phyloP scores from a whole-genome alignment of 2,329 filamentous ascomycete species.

The Fonsecaea monophora region DNA sequence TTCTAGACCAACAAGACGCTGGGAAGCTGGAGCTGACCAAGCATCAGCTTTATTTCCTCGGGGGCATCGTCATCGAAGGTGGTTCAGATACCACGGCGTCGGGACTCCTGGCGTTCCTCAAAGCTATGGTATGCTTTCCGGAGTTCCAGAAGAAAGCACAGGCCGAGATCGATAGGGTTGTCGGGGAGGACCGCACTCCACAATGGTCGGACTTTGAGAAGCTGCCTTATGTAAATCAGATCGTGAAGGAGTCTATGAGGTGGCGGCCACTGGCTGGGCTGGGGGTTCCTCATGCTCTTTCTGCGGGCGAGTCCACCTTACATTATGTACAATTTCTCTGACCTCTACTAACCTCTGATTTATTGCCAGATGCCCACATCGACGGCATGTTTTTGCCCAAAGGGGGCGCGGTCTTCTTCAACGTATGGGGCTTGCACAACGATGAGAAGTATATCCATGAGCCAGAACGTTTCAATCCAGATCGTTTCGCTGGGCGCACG shows the following conservation, averaged over 20 bases:
- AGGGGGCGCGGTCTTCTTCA: constrained; percentile 53
- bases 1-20: constrained; percentile 47
- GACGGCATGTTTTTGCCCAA: constrained; percentile 57
- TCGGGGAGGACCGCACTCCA: constrained; percentile 45
- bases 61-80: constrained; percentile 43
- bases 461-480: constrained; percentile 51
- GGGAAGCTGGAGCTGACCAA: constrained; percentile 44
- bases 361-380: constrained; percentile 36
- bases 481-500: constrained; percentile 44
- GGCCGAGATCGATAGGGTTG: constrained; percentile 50
- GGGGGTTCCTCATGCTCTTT: constrained; percentile 46
- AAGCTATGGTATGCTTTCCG: constrained; percentile 58
- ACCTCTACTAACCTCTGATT: constrained; percentile 18
- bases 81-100: constrained; percentile 51
- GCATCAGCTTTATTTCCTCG: constrained; percentile 51
- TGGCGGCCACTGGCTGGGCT: constrained; percentile 52
- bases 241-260: constrained; percentile 45
- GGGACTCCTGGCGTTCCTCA: constrained; percentile 53
- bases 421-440: constrained; percentile 57
- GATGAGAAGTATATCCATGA: constrained; percentile 46
- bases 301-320: constrained; percentile 8
- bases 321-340: too few species aligned
- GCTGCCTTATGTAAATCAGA: constrained; percentile 45
- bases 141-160: constrained; percentile 54
- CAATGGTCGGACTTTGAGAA: constrained; percentile 42